Evolutionary conservation across 2,329 filamentous ascomycete genomes (phyloP).

Genomic region (Fusarium phyllophilum): DNA sequence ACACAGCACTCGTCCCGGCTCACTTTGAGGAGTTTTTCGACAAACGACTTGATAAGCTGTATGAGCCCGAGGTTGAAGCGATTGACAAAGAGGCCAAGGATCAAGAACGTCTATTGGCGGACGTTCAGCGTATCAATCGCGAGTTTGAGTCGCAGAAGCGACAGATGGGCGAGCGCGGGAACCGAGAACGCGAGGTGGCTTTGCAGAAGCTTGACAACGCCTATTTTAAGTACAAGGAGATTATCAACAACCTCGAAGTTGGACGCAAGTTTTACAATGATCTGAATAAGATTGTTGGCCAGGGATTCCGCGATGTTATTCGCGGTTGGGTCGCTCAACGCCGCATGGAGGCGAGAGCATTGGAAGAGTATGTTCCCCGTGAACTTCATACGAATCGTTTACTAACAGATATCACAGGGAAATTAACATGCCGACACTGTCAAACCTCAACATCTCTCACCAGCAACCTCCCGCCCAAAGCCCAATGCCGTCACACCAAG

Average conservation of each 20-base stretch:
- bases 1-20: conserved; percentile 83
- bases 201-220: conserved; percentile 90
- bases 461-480: conserved; percentile 41
- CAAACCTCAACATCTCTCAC: conserved; percentile 54
- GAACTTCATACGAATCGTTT: not conserved
- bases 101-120: conserved; percentile 76
- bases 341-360: conserved; percentile 79
- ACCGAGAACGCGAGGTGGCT: conserved; percentile 82
- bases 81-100: conserved; percentile 78
- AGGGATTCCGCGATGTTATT: conserved; percentile 80
- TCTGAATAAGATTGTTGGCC: conserved; percentile 83
- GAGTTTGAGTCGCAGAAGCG: conserved; percentile 80
- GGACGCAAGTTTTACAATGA: conserved; percentile 98
- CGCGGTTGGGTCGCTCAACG: conserved; percentile 83
- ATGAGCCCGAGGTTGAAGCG: conserved; percentile 80
- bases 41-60: conserved; percentile 76
- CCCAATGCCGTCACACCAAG: conserved; percentile 25
- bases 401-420: conserved; percentile 51
- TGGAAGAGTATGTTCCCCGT: conserved; percentile 73
- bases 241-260: conserved; percentile 89
- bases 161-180: conserved; percentile 67
- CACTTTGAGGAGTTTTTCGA: conserved; percentile 96
- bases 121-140: conserved; percentile 79
- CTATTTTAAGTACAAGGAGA: conserved; percentile 96
- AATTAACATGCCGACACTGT: conserved; percentile 62